Conservation (phyloP, 2,329 filamentous ascomycete genomes). For the Ceratocystis papillata region DNA sequence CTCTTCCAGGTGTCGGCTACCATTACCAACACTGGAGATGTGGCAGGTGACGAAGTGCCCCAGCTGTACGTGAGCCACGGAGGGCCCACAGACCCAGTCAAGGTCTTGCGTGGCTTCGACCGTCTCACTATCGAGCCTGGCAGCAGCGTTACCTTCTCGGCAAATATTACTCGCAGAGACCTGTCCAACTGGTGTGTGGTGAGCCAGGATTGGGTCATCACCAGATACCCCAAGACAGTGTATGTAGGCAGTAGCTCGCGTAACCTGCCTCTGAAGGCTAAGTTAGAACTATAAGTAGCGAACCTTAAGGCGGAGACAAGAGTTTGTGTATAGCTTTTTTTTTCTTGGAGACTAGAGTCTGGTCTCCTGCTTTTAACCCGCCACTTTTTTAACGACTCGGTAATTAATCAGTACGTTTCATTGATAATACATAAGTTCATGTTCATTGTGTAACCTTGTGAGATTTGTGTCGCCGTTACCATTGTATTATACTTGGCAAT, state of each 20-base stretch:
- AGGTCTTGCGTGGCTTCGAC: slow-evolving; percentile 69
- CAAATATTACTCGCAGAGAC: slow-evolving; percentile 65
- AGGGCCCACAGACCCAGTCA: slow-evolving; percentile 57
- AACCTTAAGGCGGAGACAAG: background rate
- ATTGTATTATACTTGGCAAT: background rate
- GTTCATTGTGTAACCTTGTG: background rate
- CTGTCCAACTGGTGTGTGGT: slow-evolving; percentile 74
- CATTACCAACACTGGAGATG: slow-evolving; percentile 58
- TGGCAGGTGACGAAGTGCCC: slow-evolving; percentile 58
- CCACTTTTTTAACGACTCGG: background rate
- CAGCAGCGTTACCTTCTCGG: slow-evolving; percentile 53
- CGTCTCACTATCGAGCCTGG: slow-evolving; percentile 60
- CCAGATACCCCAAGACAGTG: slow-evolving; percentile 41
- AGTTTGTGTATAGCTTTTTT: background rate
- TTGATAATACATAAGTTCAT: slow-evolving; percentile 1
- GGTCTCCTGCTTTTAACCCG: background rate
- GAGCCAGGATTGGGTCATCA: slow-evolving; percentile 74
- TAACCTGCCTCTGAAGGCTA: slow-evolving; percentile 39
- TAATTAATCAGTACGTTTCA: background rate
- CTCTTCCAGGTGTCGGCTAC: slow-evolving; percentile 57
- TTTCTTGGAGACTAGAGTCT: background rate
- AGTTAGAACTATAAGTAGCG: slow-evolving; percentile 26
- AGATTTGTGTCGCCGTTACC: background rate
- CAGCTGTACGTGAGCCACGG: slow-evolving; percentile 76
- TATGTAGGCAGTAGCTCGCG: slow-evolving; percentile 47